Base-by-base conservation (phyloP, 257 asterid genomes). In the Eucommia ulmoides region DNA sequence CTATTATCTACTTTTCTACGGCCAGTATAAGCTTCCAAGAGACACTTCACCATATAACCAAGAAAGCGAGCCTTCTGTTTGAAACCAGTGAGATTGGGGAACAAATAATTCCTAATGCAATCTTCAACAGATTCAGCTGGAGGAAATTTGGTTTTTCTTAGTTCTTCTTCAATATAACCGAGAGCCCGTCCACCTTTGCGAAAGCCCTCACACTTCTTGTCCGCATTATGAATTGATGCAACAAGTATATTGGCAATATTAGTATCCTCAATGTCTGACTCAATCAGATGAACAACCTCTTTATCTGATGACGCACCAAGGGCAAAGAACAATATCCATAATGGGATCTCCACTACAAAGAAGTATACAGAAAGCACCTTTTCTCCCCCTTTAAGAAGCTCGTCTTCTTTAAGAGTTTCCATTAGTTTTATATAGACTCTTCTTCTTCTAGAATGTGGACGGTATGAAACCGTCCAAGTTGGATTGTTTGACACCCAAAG, bases 21-120 rank as follows among this genome's bases (percentile, higher is more conserved):
- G 24, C 96, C 92, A 56, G 63, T 75, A 59, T 64, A 91, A 25
- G 92, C 82, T 55, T 75, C 88, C 74, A 86, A 65, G 42, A 91
- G 77, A 59, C 88, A 80, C 56, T 79, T 86, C 33, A 81, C 93
- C 98, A 91, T 86, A 56, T 91, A 91, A 0, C 83, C 93, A 19
- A 91, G 80, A 61, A 85, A 89, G 10, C 81, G 67, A 51, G 84
- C 92, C 74, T 86, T 91, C 69, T 81, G 86, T 54, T 55, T 63
- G 23, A 62, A 57, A 64, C 72, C 78, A 20, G 33, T 59, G 20
- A 91, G 83, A 65, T 62, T 59, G 22, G 94, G 93, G 60, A 91
- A 86, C 21, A 91, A 70, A 53, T 72, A 79, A 56, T 48, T 65
- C 15, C 52, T 51, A 51, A 86, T 61, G 65, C 78, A 74, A 22